Percentiles rank a stretch among this genome's conserved stretches.
These are phyloP conservation scores for Vinca minor DNA, from an alignment of 257 asterid genomes.

Conservation along the genomic window DNA sequence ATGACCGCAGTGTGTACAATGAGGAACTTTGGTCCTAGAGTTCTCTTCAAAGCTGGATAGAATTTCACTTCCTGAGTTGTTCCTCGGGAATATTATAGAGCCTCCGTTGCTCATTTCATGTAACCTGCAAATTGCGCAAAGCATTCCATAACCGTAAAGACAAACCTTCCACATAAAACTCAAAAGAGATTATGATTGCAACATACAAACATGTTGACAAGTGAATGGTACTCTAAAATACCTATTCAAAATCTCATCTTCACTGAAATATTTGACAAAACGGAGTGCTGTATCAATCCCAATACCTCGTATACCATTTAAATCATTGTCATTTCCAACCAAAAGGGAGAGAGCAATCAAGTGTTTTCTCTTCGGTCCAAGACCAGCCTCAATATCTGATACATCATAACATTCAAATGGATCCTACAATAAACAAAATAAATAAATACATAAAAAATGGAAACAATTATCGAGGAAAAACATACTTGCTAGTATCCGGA, in stretches of 20 bases:
- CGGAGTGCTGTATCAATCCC: conserved; percentile 82
- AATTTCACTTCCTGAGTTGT: conserved; percentile 23
- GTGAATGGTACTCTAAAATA: conserved; percentile 12
- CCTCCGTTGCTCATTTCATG: conserved; percentile 50
- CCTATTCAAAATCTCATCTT: conserved; percentile 68
- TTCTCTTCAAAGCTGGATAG: conserved; percentile 26
- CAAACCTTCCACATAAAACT: background rate
- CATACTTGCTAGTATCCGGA: conserved; percentile 7
- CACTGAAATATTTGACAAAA: conserved; percentile 62
- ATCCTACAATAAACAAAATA: no score
- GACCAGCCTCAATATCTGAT: conserved; percentile 75
- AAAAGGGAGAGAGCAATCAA: conserved; percentile 77
- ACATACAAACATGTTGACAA: conserved; percentile 5
- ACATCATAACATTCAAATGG: conserved; percentile 82
- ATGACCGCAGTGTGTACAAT: conserved; percentile 92
- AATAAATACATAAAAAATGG: no score
- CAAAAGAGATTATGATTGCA: background rate
- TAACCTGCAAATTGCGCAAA: conserved; percentile 42
- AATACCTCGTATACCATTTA: conserved; percentile 67
- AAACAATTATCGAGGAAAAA: background rate
- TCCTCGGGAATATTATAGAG: conserved; percentile 17
- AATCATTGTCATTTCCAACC: conserved; percentile 88
- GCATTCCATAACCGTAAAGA: conserved; percentile 1
- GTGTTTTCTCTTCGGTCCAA: conserved; percentile 72
- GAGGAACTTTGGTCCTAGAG: conserved; percentile 47